Conservation (phyloP, 176 grass and related monocot genomes). For the Zoysia pacifica region DNA sequence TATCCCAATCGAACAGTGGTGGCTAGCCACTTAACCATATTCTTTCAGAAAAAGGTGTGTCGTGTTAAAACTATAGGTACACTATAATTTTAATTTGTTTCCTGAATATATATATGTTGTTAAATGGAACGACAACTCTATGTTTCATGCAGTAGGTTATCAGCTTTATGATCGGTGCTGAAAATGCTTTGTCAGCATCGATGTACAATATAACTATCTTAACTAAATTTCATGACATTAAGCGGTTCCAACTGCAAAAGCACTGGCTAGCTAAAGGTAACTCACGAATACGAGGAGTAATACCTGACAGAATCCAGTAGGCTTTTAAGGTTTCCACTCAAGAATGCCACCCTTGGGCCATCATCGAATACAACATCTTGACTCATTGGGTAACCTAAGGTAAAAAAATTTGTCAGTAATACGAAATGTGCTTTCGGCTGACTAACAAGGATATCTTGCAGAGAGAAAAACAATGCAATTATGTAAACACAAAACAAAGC, state of each 20-base stretch:
- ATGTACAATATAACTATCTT: background rate
- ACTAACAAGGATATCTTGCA: background rate
- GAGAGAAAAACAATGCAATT: background rate
- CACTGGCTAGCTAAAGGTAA: background rate
- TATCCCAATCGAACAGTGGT: background rate
- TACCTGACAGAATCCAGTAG: conserved; percentile 42
- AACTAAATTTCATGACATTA: background rate
- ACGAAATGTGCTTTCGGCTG: background rate
- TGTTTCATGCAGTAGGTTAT: conserved; percentile 4
- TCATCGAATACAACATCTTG: conserved; percentile 44
- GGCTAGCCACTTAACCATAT: background rate
- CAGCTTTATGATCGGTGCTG: background rate
- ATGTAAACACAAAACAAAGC: background rate
- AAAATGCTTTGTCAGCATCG: background rate
- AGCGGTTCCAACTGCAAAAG: background rate
- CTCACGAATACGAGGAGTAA: background rate
- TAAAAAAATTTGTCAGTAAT: background rate
- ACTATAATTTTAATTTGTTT: background rate
- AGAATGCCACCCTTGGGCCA: conserved; percentile 37
- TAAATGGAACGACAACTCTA: background rate
- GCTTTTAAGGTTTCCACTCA: conserved; percentile 39
- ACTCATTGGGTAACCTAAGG: conserved; percentile 36
- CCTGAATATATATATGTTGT: background rate
- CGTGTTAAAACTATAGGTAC: background rate
- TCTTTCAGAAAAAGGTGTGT: background rate